Percentiles rank a stretch among this genome's conserved stretches.
These are phyloP conservation scores for Syzygium syzygioides DNA, from an alignment of 441 rosid genomes.

Conservation along the genomic window DNA sequence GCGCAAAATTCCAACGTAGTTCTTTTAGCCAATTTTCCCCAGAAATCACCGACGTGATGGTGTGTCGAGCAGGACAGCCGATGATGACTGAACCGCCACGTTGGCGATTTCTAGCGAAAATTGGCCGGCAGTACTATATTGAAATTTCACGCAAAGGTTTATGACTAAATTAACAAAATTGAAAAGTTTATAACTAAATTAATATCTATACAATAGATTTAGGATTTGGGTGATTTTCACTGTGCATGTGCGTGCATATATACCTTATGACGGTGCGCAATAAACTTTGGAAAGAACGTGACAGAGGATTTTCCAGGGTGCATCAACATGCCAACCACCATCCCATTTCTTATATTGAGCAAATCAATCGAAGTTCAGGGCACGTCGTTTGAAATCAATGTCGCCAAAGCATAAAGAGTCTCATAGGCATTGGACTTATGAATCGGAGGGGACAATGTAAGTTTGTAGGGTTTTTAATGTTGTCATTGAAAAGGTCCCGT, in stretches of 20 bases:
- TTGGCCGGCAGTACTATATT: accelerated
- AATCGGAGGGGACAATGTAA: background rate
- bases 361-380: background rate
- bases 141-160: background rate
- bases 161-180: background rate
- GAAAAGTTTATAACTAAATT: background rate
- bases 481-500: background rate
- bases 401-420: background rate
- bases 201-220: accelerated
- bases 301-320: too few species aligned
- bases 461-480: background rate
- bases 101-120: accelerated
- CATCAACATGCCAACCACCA: background rate
- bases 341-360: background rate
- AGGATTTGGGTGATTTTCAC: background rate
- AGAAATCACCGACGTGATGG: too few species aligned
- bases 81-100: accelerated
- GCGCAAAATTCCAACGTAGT: too few species aligned
- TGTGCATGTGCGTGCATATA: background rate
- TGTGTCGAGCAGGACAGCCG: too few species aligned
- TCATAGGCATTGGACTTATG: background rate
- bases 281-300: too few species aligned
- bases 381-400: background rate
- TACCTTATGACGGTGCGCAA: background rate
- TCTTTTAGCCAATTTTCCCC: too few species aligned